Evolutionary conservation across 2,329 filamentous ascomycete species (phyloP).

Genomic region (Alternaria longipes): DNA sequence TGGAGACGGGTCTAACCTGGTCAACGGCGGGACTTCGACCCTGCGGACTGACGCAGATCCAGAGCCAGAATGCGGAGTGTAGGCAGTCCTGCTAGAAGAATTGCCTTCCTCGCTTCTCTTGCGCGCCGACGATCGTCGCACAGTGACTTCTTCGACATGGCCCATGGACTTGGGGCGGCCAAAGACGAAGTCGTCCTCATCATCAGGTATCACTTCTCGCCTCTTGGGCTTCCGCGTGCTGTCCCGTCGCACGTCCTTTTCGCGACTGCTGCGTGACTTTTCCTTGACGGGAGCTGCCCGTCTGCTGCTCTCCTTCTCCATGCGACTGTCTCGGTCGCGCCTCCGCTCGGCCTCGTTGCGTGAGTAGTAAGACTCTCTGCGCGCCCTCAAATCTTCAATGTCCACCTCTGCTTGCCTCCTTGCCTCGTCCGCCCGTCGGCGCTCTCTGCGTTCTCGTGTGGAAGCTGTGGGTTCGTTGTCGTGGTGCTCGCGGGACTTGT

Average conservation of each 20-base stretch:
- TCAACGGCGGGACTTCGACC: constrained; percentile 41
- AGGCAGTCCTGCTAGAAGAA: constrained; percentile 46
- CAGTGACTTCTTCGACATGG: constrained; percentile 41
- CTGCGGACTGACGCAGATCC: constrained; percentile 42
- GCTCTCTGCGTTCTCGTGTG: constrained; percentile 44
- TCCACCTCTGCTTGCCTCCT: constrained; percentile 47
- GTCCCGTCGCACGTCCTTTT: constrained; percentile 41
- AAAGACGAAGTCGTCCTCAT: constrained; percentile 45
- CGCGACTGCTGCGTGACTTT: constrained; percentile 38
- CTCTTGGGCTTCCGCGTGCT: constrained; percentile 40
- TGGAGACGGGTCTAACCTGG: constrained; percentile 35
- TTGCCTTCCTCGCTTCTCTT: constrained; percentile 47
- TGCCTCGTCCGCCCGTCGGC: constrained; percentile 43
- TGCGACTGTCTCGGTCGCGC: constrained; percentile 39
- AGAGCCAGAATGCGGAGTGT: constrained; percentile 46
- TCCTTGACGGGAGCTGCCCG: constrained; percentile 42
- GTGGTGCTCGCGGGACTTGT: constrained; percentile 36
- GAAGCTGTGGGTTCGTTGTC: constrained; percentile 35
- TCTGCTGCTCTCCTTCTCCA: constrained; percentile 40
- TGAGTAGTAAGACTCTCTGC: constrained; percentile 51
- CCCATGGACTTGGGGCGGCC: constrained; percentile 38
- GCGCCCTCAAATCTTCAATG: constrained; percentile 52
- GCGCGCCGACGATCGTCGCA: constrained; percentile 37
- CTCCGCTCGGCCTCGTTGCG: constrained; percentile 43
- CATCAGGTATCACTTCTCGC: constrained; percentile 35